These are phyloP conservation scores for Gillenia trifoliata DNA, from an alignment of 306 rosid genomes.

Conservation along the genomic window DNA sequence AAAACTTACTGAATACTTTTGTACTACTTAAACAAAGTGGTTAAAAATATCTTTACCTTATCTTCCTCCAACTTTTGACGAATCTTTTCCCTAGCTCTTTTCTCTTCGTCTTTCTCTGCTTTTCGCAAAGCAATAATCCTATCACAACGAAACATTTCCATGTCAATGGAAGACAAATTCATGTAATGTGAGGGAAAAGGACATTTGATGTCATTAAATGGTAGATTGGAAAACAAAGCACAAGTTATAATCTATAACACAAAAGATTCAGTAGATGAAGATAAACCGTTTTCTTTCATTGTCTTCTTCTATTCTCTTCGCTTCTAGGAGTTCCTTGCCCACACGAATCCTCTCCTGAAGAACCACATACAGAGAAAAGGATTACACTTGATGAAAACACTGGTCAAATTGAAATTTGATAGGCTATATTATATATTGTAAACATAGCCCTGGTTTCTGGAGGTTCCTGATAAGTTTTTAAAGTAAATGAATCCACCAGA, in stretches of 20 bases:
- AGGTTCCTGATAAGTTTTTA: neutral
- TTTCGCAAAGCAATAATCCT: constrained; percentile 84
- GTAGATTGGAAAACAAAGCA: constrained; percentile 11
- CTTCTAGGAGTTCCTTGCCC: constrained; percentile 96
- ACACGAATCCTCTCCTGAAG: constrained; percentile 89
- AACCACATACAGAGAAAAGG: constrained; percentile 14
- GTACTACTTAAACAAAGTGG: neutral
- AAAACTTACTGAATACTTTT: neutral
- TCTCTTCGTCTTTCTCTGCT: constrained; percentile 98
- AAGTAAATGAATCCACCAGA: neutral
- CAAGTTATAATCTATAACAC: neutral
- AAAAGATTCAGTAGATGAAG: constrained; percentile 13
- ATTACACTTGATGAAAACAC: constrained; percentile 1
- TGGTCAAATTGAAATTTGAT: neutral
- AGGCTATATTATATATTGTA: neutral
- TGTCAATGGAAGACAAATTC: neutral
- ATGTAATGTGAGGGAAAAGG: neutral
- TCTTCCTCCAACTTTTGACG: constrained; percentile 93
- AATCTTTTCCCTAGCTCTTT: constrained; percentile 89
- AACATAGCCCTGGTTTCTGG: neutral
- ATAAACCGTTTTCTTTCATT: constrained; percentile 90
- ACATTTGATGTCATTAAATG: neutral
- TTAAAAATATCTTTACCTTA: constrained; percentile 46
- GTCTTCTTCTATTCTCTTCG: constrained; percentile 89
- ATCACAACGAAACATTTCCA: constrained; percentile 21